Percentiles rank a stretch among this genome's conserved stretches.
These are phyloP conservation scores for Cardamine occulta DNA, from an alignment of 345 rosid genomes.

Conservation along the genomic window DNA sequence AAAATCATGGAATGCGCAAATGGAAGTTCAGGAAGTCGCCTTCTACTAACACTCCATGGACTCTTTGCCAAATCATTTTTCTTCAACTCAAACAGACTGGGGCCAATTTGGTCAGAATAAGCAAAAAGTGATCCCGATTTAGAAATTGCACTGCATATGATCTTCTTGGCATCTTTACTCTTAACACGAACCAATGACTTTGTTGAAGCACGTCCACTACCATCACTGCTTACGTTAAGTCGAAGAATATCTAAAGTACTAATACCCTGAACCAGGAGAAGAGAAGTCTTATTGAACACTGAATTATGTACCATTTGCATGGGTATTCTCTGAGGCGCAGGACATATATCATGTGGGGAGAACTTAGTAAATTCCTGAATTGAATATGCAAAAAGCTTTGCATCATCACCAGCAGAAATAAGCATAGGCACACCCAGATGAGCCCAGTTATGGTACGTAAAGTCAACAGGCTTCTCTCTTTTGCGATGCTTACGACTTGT, in stretches of 20 bases:
- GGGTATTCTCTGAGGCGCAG: constrained; percentile 93
- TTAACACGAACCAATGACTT: constrained; percentile 69
- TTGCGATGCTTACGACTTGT: constrained; percentile 43
- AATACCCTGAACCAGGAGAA: constrained; percentile 84
- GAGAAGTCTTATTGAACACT: constrained; percentile 52
- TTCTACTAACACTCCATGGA: constrained; percentile 67
- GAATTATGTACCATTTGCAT: constrained; percentile 69
- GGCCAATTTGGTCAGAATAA: constrained; percentile 76
- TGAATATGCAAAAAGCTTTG: constrained; percentile 91
- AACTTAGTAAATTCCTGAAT: constrained; percentile 79
- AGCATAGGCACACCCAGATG: constrained; percentile 95
- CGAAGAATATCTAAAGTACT: constrained; percentile 68
- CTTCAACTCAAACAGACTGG: constrained; percentile 70
- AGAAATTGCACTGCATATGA: constrained; percentile 83
- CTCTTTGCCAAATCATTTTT: constrained; percentile 50
- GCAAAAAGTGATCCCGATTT: constrained; percentile 75
- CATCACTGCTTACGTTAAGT: constrained; percentile 47
- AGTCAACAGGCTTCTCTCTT: constrained; percentile 61
- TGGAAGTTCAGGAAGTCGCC: constrained; percentile 68
- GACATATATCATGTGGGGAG: constrained; percentile 95
- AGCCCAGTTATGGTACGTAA: constrained; percentile 86
- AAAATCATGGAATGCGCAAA: constrained; percentile 83
- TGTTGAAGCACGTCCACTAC: constrained; percentile 61
- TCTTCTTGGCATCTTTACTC: constrained; percentile 72
- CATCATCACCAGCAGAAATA: constrained; percentile 94